Evolutionary conservation across 768 basidiomycete species (phyloP), one percentile per base, ranked within the genome.

Genomic region (Exsudoporus frostii): DNA sequence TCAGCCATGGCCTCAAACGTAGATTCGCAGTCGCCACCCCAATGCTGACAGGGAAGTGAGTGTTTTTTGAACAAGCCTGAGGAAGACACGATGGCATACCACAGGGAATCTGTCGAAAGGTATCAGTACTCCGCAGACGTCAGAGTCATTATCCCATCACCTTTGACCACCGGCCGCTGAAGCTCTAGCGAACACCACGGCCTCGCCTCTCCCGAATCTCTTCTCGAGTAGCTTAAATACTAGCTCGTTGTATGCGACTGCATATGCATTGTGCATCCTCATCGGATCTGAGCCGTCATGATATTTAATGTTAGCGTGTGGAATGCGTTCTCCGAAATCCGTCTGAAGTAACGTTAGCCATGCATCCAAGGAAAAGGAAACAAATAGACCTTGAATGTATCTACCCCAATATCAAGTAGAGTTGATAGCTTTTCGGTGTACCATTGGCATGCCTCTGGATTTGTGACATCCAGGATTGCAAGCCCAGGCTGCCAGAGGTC

Each of bases 1-100:
- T 90, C 86, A 0, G 84, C 84, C 86, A 90, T 89, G 5, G 85
- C 88, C 64, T 86, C 85, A 71, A 80, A 88, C 2, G 85, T 86
- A 6, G 84, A 84, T 63, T 88, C 86, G 67, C 86, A 88, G 55
- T 90, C 86, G 3, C 88, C 86, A 45, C 84, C 83, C 85, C 85
- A 85, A 62, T 86, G 84, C 61, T 74, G 72, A 66, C 15, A 73
- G 70, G 61, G 73, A 29, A 36, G 27, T 50, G 50, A 51, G 22
- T 41, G 41, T 25, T 40, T 29, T 22, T 24, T n/a, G 13, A 40
- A 29, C 30, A 19, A 25, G 48, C n/a, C n/a, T n/a, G 33, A 25
- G 36, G 17, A n/a, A 15, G 27, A 27, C 17, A 2, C 8, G 37
- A 44, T 6, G 1, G 15, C 50, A 50, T 52, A 60, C 57, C 48